phyloP scores from a whole-genome alignment of 164 flowering plant species.

The Magnolia kwangsiensis region DNA sequence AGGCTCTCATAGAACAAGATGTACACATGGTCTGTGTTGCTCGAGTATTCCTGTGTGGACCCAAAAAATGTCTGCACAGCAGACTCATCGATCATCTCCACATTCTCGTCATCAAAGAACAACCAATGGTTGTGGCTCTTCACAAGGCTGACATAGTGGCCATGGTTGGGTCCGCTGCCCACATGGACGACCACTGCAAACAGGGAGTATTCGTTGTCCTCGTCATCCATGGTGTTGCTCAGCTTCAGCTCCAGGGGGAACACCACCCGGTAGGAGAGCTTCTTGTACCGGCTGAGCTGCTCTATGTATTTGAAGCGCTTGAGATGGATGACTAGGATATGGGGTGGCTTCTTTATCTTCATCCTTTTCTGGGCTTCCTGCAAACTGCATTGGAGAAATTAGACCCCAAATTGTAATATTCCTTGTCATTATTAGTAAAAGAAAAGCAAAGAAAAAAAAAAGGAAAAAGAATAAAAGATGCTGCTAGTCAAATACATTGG shows the following conservation, averaged over 20 bases:
- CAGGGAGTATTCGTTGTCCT: conserved; percentile 83
- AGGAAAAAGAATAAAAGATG: too few species aligned
- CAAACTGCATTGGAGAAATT: conserved; percentile 26
- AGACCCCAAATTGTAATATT: background rate
- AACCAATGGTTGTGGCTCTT: conserved; percentile 99
- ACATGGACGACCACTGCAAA: conserved; percentile 99
- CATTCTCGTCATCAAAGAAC: conserved; percentile 96
- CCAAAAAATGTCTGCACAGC: conserved; percentile 98
- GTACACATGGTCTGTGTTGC: conserved; percentile 97
- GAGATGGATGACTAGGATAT: conserved; percentile 88
- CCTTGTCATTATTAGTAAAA: too few species aligned
- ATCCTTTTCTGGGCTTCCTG: conserved; percentile 58
- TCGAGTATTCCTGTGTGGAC: conserved; percentile 94
- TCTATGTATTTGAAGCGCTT: conserved; percentile 98
- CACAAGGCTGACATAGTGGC: conserved; percentile 95
- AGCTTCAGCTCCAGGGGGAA: conserved; percentile 95
- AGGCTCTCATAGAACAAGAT: conserved; percentile 88
- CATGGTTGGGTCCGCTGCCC: conserved; percentile 98
- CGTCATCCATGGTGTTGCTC: conserved; percentile 83
- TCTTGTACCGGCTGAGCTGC: conserved; percentile 91
- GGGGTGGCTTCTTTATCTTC: conserved; percentile 91
- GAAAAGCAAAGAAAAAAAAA: too few species aligned
- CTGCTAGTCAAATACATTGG: background rate
- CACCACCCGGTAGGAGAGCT: conserved; percentile 94
- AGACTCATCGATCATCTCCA: conserved; percentile 96